These are phyloP conservation scores for Microdochium nivale DNA, from an alignment of 2,329 filamentous ascomycete genomes.

Conservation along the genomic window DNA sequence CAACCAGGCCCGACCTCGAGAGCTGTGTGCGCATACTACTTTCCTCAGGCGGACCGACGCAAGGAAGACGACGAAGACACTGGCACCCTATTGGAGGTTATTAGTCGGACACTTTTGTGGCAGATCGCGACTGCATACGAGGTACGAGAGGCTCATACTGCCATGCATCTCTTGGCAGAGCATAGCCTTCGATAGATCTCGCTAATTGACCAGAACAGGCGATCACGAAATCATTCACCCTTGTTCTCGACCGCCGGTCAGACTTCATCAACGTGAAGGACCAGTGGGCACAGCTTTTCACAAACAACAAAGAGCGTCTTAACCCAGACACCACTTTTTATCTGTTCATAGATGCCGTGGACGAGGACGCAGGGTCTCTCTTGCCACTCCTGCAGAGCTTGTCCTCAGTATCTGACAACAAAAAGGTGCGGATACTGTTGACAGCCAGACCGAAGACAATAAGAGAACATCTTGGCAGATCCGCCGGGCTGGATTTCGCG, in stretches of 20 bases:
- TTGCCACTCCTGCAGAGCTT: conserved; percentile 15
- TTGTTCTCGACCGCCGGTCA: conserved; percentile 12
- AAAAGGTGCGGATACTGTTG: conserved; percentile 17
- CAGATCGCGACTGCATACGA: conserved; percentile 22
- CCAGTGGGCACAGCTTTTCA: conserved; percentile 20
- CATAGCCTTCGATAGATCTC: no score
- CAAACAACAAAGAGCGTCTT: conserved; percentile 19
- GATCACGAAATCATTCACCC: no score
- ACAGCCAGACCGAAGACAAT: conserved; percentile 12
- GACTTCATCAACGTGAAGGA: conserved; percentile 18
- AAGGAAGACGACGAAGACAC: conserved; percentile 18
- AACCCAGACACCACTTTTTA: conserved; percentile 21
- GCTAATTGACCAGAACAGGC: no score
- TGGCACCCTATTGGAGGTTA: conserved; percentile 10
- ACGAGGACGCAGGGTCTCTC: conserved; percentile 12
- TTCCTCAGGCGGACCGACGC: conserved; percentile 18
- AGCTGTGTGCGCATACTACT: conserved; percentile 17
- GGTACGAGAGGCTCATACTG: conserved; percentile 21
- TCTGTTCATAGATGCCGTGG: conserved; percentile 20
- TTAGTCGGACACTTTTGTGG: conserved; percentile 20
- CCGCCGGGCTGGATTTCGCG: conserved; percentile 6
- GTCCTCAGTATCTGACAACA: conserved; percentile 7
- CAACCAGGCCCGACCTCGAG: conserved; percentile 13
- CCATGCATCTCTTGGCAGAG: conserved; percentile 10
- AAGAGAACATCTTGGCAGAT: conserved; percentile 7